Percentiles rank a stretch among this genome's conserved stretches.
Conservation (phyloP, 768 basidiomycete species). For the Antrodiella citrinella region DNA sequence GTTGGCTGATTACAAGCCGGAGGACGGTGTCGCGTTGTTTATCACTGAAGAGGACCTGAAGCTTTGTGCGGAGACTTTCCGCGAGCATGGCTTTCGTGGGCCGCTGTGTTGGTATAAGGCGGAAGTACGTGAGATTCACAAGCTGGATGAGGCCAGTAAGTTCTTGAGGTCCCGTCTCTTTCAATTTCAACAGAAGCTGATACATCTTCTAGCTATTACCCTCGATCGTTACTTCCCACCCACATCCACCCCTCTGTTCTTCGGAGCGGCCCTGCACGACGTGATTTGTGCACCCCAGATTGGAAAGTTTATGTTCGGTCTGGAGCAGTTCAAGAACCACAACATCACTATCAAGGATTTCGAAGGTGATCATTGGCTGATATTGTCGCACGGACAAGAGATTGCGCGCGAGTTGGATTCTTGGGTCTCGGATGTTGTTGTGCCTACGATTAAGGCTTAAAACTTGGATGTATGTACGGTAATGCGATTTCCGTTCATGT, state of each 20-base stretch:
- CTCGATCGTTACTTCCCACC: not conserved
- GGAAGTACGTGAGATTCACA: not conserved
- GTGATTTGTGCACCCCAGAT: slow-evolving; percentile 2
- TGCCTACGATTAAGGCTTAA: too few relatives aligned
- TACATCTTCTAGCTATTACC: not conserved
- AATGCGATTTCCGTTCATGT: too few relatives aligned
- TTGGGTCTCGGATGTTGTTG: slow-evolving; percentile 2
- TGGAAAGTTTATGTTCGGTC: not conserved
- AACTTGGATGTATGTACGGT: too few relatives aligned
- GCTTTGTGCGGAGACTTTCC: not conserved
- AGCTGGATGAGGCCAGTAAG: not conserved
- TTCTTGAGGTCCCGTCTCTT: not conserved
- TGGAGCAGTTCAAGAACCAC: not conserved
- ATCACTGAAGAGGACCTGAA: not conserved
- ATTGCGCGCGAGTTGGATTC: slow-evolving; percentile 2
- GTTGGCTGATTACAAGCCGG: not conserved
- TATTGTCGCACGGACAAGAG: slow-evolving; percentile 4
- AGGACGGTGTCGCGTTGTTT: not conserved
- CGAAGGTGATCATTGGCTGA: slow-evolving; percentile 7
- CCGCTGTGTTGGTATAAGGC: not conserved
- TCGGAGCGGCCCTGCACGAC: slow-evolving; percentile 7
- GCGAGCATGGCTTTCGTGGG: not conserved
- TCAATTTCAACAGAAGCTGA: not conserved
- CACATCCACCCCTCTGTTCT: slow-evolving; percentile 5
- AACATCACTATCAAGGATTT: slow-evolving; percentile 4